These are phyloP conservation scores for Aspergillus nidulans DNA, from an alignment of 495 filamentous ascomycete species.

Conservation along the genomic window DNA sequence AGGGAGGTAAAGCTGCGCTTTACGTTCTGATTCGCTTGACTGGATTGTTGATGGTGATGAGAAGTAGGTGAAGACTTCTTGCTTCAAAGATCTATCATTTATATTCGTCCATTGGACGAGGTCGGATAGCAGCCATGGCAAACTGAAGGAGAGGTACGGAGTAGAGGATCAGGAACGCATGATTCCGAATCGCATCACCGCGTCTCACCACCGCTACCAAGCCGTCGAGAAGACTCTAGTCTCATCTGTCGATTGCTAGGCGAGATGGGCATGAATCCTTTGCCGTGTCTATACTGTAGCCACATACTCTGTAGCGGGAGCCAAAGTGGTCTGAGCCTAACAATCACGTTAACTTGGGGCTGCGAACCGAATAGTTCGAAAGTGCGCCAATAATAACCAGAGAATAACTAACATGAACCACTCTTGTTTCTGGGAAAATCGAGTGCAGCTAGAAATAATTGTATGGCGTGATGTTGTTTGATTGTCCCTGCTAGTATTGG, in stretches of 20 bases:
- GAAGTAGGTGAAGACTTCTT: not conserved
- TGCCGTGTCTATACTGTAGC: not conserved
- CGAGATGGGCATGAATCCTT: not conserved
- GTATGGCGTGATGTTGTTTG: not conserved
- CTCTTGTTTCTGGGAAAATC: not conserved
- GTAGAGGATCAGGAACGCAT: not conserved
- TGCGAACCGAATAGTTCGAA: not conserved
- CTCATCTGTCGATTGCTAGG: no score
- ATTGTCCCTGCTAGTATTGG: not conserved
- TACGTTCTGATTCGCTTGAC: not conserved
- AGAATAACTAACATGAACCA: not conserved
- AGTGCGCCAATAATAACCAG: not conserved
- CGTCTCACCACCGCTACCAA: not conserved
- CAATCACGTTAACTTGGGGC: not conserved
- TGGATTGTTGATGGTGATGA: not conserved
- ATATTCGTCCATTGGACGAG: not conserved
- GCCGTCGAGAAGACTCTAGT: not conserved
- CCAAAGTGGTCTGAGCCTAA: not conserved
- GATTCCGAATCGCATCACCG: constrained; percentile 7
- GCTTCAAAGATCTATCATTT: not conserved
- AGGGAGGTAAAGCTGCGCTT: not conserved
- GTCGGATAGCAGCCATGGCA: not conserved
- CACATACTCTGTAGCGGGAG: not conserved
- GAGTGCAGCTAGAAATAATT: not conserved
- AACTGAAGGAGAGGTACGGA: not conserved